Base-by-base conservation (phyloP, 2,329 filamentous ascomycete genomes). In the Epichloe sibirici region DNA sequence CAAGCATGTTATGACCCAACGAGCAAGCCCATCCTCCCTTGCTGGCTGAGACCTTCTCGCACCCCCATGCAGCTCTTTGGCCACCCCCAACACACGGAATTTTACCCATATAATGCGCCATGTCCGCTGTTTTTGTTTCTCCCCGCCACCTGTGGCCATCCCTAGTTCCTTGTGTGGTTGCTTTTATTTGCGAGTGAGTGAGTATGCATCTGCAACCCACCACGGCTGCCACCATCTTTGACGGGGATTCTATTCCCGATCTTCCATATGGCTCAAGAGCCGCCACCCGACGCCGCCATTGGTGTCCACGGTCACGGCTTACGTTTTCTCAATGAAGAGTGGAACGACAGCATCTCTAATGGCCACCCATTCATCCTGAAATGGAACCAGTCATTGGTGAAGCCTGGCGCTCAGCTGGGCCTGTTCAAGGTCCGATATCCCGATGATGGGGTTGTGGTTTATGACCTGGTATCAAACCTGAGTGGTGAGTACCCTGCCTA, bases 321-420 rank as follows among this genome's bases (percentile, higher is more conserved):
- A 25, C 63, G 55, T 8, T 68, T 67, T 49, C 55, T 62, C 23
- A 68, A 67, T 51, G 58, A 63, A 35, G 58, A 62, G 17, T 68
- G 65, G 64, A 68, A 68, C 57, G 61, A 62, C 15, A 68, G 60
- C 52, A 66, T 67, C 11, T 58, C 61, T 31, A 66, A 66, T 45
- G 63, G 59, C n/a, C 53, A 60, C 34, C 53, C 53, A 2, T 64
- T 65, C 51, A 61, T 56, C 3, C 54, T 67, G 44, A 51, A 53
- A 31, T 68, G 65, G 65, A 66, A 68, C 55, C 57, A 62, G 45
- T 62, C 60, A 3, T 47, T 66, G 12, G 55, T 55, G 17, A 55
- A 54, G 17, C 48, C 48, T 4, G 52, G 53, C 23, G 57, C 58
- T 28, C 48, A 59, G n/a, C 59, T 68, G 46, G 61, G 60, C 3